Percentiles rank a stretch among this genome's conserved stretches.
Conservation (phyloP, 257 asterid species). For the Nicotiana tomentosiformis region DNA sequence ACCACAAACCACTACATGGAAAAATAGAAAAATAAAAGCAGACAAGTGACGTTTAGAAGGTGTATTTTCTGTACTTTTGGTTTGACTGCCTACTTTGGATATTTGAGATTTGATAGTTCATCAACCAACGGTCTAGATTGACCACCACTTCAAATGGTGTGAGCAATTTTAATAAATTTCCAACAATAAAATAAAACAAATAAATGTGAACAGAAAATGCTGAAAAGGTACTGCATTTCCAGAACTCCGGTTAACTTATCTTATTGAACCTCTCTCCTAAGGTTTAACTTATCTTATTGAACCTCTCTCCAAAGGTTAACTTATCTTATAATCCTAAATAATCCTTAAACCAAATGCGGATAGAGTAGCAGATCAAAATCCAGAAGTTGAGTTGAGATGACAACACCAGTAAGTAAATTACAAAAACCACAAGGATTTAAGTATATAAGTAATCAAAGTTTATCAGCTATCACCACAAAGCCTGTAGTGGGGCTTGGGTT, state of each 20-base stretch:
- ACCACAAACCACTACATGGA: neutral
- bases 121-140: neutral
- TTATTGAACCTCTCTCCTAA: neutral
- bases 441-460: neutral
- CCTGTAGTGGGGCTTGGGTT: conserved; percentile 4
- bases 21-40: neutral
- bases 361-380: neutral
- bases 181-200: neutral
- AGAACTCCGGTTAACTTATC: neutral
- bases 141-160: neutral
- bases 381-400: neutral
- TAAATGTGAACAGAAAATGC: neutral
- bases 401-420: neutral
- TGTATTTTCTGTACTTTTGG: neutral
- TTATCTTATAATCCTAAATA: no score
- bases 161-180: neutral
- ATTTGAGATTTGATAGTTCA: neutral
- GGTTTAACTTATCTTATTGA: neutral
- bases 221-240: no score
- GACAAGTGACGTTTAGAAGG: neutral
- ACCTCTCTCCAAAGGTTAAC: no score
- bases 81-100: neutral
- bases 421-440: neutral
- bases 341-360: no score
- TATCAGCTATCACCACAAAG: conserved; percentile 6